Base-by-base conservation (phyloP, 2,329 filamentous ascomycete genomes). In the Phyllosticta citrichinensis region DNA sequence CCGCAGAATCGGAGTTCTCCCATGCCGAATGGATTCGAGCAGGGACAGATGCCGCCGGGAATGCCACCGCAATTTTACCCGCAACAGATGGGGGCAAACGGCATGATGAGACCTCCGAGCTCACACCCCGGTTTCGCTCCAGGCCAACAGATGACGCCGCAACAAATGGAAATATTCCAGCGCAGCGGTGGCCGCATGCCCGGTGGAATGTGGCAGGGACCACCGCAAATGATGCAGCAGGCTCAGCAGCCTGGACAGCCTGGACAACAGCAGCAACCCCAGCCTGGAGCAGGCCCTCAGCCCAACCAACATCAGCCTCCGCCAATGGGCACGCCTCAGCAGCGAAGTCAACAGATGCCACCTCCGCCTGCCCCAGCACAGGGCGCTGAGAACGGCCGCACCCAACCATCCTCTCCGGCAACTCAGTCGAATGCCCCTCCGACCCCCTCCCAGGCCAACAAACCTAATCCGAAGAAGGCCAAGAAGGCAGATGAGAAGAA, bases 401-500 rank as follows among this genome's bases (percentile, higher is more conserved):
- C 77, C 11, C 75, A 79, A 58, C 76, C 76, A 17, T 78, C 78
- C 57, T 80, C 78, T 62, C 78, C 79, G 19, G 73, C 75, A 40
- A 75, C 76, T 63, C 72, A 73, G 25, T 70, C 76, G 60, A 62
- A 62, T 54, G 66, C 68, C 56, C 89, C 89, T 0, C 89, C 89
- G 1, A 94, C 89, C 3, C 89, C 89, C 1, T 86, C 84, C 57
- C 87, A 90, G 70, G 73, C 79, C 1, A 87, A 85, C 69, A 93
- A 93, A 77, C 75, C 87, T 3, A 85, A 83, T 1, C 91, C 90
- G 65, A 64, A 63, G 74, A 93, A 93, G 81, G 89, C 90, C 78
- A 84, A 85, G 33, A 77, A 76, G 5, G 87, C 87, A 74, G 81
- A 78, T 63, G 78, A 82, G 5, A 88, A 87, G 73, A 89, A 90